Percentiles rank a stretch among this genome's conserved stretches.
Evolutionary conservation across 495 filamentous ascomycete species (phyloP).

Genomic region (Neurospora sp.): DNA sequence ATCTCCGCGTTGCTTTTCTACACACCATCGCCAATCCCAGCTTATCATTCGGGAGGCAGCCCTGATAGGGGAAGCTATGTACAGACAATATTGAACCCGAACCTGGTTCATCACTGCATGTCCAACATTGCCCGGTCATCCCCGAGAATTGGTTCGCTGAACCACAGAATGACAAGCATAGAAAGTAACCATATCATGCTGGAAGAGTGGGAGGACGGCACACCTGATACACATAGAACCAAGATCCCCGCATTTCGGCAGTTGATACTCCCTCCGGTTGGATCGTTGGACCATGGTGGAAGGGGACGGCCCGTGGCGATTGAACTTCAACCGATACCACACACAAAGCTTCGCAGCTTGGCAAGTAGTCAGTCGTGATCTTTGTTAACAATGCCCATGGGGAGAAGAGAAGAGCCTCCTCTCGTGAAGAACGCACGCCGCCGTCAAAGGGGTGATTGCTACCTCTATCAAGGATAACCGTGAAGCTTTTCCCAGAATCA

Average conservation of each 20-base stretch:
- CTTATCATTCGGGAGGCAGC: not conserved
- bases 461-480: not conserved
- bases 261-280: not conserved
- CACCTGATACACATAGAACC: not conserved
- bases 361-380: not conserved
- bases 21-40: not conserved
- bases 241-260: not conserved
- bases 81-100: not conserved
- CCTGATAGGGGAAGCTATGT: not conserved
- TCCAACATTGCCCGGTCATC: not conserved
- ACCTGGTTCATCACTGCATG: not conserved
- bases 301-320: not conserved
- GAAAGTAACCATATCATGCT: not conserved
- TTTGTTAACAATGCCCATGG: not conserved
- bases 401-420: not conserved
- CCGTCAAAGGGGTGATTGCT: not conserved
- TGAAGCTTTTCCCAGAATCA: not conserved
- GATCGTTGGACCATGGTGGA: not conserved
- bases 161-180: not conserved
- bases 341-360: not conserved
- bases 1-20: not conserved
- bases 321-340: not conserved
- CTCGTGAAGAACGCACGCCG: not conserved
- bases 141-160: not conserved
- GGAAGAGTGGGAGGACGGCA: not conserved